Evolutionary conservation across 2,329 filamentous ascomycete species (phyloP), one percentile per base, ranked within the genome.

Genomic region (Curvularia spicifera): DNA sequence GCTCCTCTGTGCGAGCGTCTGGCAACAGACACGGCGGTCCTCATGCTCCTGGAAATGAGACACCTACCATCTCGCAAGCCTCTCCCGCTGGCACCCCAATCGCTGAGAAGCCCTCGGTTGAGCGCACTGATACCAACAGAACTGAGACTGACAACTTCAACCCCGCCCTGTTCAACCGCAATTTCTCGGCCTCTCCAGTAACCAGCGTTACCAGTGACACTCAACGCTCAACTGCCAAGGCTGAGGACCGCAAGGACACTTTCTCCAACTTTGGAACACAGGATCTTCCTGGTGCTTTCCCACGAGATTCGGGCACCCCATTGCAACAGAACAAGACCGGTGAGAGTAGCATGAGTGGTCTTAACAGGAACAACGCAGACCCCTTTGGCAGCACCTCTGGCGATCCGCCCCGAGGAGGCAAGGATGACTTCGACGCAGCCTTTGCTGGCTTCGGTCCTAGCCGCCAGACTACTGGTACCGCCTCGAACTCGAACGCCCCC

Each of bases 401-500:
- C 35, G 71, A 75, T 24, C 74, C 76, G 26, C 66, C 74, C 33
- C 71, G 71, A 56, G 79, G 78, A 24, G 76, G 87, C 40, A 92
- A 92, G 78, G 88, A 91, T 49, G 91, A 95, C 68, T 95, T 96
- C 66, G 91, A 96, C 71, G 88, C 89, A 60, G 91, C 91, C 1
- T 96, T 96, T 80, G 90, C 90, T 43, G 89, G 88, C 56, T 94
- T 95, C 68, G 82, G 82, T 40, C 64, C 76, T 47, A 78, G 82
- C 47, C 83, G 82, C 60, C 85, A 84, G 68, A 77, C 74, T 49
- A 82, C 81, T 60, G 80, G 80, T 39, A 66, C 75, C 28, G 68
- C 66, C 24, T 71, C 74, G 35, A 71, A 65, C 28, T 56, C 68
- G 5, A 73, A 73, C 63, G 71, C 74, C 6, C 61, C 71, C 35